A percentile compares a stretch with the other conserved stretches of the same genome.
Conservation (phyloP, 768 basidiomycete genomes). For the Leccinum disarticulatum region DNA sequence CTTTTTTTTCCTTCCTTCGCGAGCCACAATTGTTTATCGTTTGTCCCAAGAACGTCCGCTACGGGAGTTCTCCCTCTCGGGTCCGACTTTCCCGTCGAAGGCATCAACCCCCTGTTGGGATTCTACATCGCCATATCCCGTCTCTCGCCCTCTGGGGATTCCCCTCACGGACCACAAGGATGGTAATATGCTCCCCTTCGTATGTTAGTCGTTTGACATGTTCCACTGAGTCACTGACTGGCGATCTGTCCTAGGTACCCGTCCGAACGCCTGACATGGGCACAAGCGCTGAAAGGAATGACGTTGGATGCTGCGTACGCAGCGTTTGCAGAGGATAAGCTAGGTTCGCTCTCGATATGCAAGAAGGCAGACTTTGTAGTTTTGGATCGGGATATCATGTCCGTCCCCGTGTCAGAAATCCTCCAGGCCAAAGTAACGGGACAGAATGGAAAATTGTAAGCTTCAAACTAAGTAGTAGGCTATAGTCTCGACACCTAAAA, state of each 20-base stretch:
- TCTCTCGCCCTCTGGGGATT: constrained; percentile 62
- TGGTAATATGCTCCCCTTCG: constrained; percentile 52
- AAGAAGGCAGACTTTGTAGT: constrained; percentile 90
- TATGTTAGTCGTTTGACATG: neutral
- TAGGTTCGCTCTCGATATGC: constrained; percentile 73
- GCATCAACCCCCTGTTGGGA: constrained; percentile 83
- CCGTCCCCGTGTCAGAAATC: constrained; percentile 57
- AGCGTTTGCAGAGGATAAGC: constrained; percentile 66
- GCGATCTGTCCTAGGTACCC: constrained; percentile 60
- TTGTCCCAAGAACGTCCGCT: constrained; percentile 44
- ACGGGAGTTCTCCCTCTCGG: constrained; percentile 72
- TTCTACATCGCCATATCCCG: constrained; percentile 89
- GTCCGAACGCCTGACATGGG: constrained; percentile 69
- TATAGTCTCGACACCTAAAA: no score
- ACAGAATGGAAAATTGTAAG: no score
- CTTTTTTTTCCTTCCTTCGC: neutral
- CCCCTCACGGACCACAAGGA: constrained; percentile 80
- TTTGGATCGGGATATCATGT: constrained; percentile 79
- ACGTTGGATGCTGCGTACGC: constrained; percentile 90
- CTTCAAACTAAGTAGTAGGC: no score
- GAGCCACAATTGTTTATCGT: neutral
- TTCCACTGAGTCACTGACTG: neutral
- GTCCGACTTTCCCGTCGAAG: constrained; percentile 93
- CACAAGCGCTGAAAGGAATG: constrained; percentile 87
- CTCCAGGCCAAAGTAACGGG: constrained; percentile 55